Conservation (phyloP, 1,284 basidiomycete species). For the Bondarzewia mesenterica region DNA sequence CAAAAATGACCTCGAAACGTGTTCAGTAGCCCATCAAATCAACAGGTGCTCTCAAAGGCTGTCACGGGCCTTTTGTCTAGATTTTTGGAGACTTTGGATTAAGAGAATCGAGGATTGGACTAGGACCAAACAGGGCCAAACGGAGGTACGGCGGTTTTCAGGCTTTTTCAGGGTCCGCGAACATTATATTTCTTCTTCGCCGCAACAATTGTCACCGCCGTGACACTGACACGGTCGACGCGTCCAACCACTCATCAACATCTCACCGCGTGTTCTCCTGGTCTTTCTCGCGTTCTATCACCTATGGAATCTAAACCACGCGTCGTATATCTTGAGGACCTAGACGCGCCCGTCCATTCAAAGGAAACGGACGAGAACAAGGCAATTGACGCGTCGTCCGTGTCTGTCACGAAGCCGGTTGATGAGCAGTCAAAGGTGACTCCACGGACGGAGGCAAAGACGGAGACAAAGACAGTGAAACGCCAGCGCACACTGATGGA, state of each 20-base stretch:
- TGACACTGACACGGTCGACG: too few species aligned
- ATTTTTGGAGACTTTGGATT: too few species aligned
- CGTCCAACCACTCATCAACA: neutral
- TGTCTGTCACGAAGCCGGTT: slow-evolving; percentile 7
- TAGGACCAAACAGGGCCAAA: neutral
- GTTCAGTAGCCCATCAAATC: too few species aligned
- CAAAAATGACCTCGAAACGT: too few species aligned
- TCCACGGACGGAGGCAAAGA: slow-evolving; percentile 12
- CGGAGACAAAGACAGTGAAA: slow-evolving; percentile 26
- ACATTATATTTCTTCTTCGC: neutral
- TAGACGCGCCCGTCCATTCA: slow-evolving; percentile 24
- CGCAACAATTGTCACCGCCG: neutral
- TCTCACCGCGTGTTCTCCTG: neutral
- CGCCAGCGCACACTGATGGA: slow-evolving; percentile 59
- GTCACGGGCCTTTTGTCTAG: too few species aligned
- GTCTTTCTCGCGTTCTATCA: neutral
- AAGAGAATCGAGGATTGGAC: too few species aligned
- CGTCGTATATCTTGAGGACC: slow-evolving; percentile 52
- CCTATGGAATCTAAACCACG: slow-evolving; percentile 12
- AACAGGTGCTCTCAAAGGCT: too few species aligned
- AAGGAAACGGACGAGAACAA: slow-evolving; percentile 10
- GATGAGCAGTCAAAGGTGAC: slow-evolving; percentile 13
- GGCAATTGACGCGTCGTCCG: slow-evolving; percentile 5
- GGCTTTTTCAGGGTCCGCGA: neutral
- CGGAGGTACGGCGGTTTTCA: too few species aligned